A percentile compares a stretch with the other conserved stretches of the same genome.
phyloP scores from a whole-genome alignment of 176 grass and related monocot genomes.

The Saccharum spontaneum region DNA sequence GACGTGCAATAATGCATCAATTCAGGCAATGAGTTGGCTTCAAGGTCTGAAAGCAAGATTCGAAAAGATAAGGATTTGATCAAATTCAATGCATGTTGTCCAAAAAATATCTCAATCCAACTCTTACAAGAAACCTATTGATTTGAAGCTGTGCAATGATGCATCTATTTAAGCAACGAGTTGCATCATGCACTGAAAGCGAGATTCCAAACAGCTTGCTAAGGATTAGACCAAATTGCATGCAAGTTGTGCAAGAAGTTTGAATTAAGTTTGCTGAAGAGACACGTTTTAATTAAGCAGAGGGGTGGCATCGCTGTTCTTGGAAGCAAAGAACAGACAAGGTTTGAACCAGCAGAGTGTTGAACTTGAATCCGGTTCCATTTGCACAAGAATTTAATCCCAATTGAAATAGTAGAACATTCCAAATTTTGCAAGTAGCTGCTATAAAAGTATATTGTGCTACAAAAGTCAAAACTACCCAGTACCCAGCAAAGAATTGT shows the following conservation, averaged over 20 bases:
- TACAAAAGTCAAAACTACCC: no score
- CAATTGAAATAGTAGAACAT: no score
- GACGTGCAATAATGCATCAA: not conserved
- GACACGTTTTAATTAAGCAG: no score
- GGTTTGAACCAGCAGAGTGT: no score
- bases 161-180: constrained; percentile 3
- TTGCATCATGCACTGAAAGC: not conserved
- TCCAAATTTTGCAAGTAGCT: no score
- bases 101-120: not conserved
- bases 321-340: no score
- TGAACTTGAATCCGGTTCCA: no score
- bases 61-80: not conserved
- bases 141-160: constrained; percentile 2
- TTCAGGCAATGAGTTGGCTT: no score
- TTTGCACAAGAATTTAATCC: not conserved
- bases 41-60: no score
- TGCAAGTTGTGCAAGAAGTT: not conserved
- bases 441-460: no score
- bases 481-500: no score
- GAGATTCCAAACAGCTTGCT: not conserved
- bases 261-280: not conserved
- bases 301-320: no score
- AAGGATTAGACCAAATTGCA: not conserved
- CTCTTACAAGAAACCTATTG: not conserved
- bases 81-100: not conserved